Conservation (phyloP, 495 filamentous ascomycete species). For the Halenospora varia region DNA sequence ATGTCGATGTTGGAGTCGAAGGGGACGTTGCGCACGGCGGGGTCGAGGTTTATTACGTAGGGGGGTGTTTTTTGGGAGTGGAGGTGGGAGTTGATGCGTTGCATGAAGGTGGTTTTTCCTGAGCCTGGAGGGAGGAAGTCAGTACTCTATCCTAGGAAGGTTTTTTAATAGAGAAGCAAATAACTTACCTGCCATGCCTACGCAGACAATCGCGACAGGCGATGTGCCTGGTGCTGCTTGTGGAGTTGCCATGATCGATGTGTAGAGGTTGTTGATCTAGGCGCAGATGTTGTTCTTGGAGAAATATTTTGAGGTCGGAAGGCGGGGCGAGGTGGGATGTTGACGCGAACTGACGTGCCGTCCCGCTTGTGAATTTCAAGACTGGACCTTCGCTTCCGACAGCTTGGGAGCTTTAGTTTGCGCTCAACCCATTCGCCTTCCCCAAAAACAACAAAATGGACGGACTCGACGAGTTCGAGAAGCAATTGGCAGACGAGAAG, state of each 20-base stretch:
- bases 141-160: not conserved
- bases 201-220: slow-evolving; percentile 76
- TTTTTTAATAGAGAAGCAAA: slow-evolving; percentile 3
- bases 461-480: slow-evolving; percentile 37
- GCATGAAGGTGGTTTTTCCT: slow-evolving; percentile 99
- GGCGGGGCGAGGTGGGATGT: slow-evolving; percentile 19
- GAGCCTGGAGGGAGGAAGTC: slow-evolving; percentile 63
- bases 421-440: not conserved
- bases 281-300: slow-evolving; percentile 5
- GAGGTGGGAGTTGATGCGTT: slow-evolving; percentile 88
- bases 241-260: slow-evolving; percentile 17
- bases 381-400: slow-evolving; percentile 22
- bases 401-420: not conserved
- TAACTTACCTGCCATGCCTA: slow-evolving; percentile 83
- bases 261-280: not conserved
- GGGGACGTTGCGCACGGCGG: slow-evolving; percentile 90
- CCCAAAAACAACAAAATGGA: slow-evolving; percentile 21
- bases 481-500: slow-evolving; percentile 48
- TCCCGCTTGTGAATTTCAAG: slow-evolving; percentile 21
- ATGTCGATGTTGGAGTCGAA: slow-evolving; percentile 99
- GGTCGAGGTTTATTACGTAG: slow-evolving; percentile 97
- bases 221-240: not conserved
- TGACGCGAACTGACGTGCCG: too few species aligned
- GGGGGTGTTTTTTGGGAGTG: slow-evolving; percentile 70
- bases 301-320: too few species aligned